Conservation (phyloP, 2,329 filamentous ascomycete genomes). For the Sporothrix protearum region DNA sequence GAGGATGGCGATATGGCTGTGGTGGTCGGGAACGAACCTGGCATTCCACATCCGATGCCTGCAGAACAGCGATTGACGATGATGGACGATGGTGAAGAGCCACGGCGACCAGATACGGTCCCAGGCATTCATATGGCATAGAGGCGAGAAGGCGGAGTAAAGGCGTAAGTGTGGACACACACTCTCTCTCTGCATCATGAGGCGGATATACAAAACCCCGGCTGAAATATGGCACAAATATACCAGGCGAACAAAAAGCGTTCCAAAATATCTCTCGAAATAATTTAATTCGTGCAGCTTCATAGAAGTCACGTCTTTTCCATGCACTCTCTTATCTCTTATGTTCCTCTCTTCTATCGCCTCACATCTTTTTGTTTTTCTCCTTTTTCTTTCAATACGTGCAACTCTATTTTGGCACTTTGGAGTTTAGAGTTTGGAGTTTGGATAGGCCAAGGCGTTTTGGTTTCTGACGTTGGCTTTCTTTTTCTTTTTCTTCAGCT, state of each 20-base stretch:
- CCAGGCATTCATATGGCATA: conserved; percentile 14
- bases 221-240: background rate
- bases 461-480: background rate
- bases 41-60: conserved; percentile 37
- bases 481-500: background rate
- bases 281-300: conserved; percentile 11
- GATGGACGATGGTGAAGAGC: conserved; percentile 50
- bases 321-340: background rate
- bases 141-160: background rate
- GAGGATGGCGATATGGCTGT: conserved; percentile 26
- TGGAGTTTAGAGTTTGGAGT: conserved; percentile 2
- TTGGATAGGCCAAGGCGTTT: background rate
- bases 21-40: conserved; percentile 30
- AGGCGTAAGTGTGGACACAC: background rate
- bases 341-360: background rate
- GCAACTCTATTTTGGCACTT: background rate
- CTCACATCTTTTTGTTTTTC: background rate
- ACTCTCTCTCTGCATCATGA: background rate
- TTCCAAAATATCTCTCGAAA: background rate
- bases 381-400: background rate
- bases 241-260: background rate
- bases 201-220: background rate
- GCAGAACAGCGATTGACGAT: conserved; percentile 47
- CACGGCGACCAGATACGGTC: conserved; percentile 41
- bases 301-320: conserved; percentile 3